Evolutionary conservation across 1,284 basidiomycete genomes (phyloP), one percentile per base, ranked within the genome.

Genomic region (Ustilago xerochloae): DNA sequence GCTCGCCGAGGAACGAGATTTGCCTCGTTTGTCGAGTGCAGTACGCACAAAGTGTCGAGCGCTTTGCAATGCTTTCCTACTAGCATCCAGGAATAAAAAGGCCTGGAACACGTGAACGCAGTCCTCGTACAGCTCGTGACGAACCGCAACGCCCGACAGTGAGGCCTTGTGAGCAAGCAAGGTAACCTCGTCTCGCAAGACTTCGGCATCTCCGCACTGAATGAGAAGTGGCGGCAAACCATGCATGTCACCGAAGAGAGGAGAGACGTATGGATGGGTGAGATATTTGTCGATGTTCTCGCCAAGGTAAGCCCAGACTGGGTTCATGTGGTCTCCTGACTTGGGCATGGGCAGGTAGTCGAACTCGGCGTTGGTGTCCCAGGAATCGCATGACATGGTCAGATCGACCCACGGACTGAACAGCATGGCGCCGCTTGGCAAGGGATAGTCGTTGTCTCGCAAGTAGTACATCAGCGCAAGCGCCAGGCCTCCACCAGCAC

Each of bases 361-460:
- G 69, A 80, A 86, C 6, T 87, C 87, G 16, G 92, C 90, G 84
- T 97, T 97, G 56, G 92, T 92, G 54, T 97, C 94, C 96, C 96
- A 98, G 33, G 93, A 95, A 70, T 96, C 93, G 84, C 95, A 98
- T 69, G 93, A 96, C 89, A 96, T 91, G 0, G 93, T 97, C 63
- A 97, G 86, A 86, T 96, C 92, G 67, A 82, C 77, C 77, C 78
- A 77, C 9, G 79, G 79, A 55, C 81, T 82, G 60, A 84, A 82
- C 15, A 84, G 69, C 64, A 84, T 84, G 16, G 81, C 83, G 20
- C 83, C 83, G 47, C 75, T 65, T 2, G 83, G 83, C 32, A 84
- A 39, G 26, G 69, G 61, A 47, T 81, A 82, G 24, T 73, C 77
- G 49, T 86, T 83, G 68, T 86, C 86, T 16, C 85, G 77, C 8